Percentiles rank a stretch among this genome's conserved stretches.
phyloP scores from a whole-genome alignment of 169 alveolate genomes.

The Babesia sp. region DNA sequence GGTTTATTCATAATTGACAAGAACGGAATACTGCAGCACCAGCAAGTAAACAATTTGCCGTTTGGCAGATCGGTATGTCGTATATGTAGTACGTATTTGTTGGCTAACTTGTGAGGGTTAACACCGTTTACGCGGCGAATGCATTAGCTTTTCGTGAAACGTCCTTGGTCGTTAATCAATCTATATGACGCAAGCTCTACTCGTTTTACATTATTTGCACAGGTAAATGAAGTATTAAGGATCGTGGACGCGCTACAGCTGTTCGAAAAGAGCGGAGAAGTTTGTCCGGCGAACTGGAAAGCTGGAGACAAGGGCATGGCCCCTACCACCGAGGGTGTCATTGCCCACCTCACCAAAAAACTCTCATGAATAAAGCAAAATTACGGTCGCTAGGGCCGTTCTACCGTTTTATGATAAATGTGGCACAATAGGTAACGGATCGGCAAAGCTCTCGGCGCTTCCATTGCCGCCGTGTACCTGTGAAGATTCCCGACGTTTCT shows the following conservation, averaged over 20 bases:
- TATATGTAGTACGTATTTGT: too few species aligned
- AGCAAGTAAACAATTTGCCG: slow-evolving; percentile 95
- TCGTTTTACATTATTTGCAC: neutral
- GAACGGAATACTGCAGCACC: slow-evolving; percentile 93
- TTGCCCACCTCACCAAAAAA: slow-evolving; percentile 65
- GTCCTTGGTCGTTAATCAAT: too few species aligned
- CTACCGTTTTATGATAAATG: neutral
- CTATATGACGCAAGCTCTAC: too few species aligned
- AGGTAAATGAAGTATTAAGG: slow-evolving; percentile 91
- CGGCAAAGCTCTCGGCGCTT: neutral
- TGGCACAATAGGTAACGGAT: neutral
- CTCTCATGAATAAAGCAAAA: slow-evolving; percentile 13
- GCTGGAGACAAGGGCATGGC: slow-evolving; percentile 95
- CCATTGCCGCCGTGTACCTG: neutral
- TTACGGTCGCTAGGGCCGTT: neutral
- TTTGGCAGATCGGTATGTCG: slow-evolving; percentile 94
- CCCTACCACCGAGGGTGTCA: slow-evolving; percentile 91
- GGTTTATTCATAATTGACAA: slow-evolving; percentile 98
- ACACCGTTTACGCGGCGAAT: too few species aligned
- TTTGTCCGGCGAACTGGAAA: slow-evolving; percentile 98
- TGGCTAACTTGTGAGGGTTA: too few species aligned
- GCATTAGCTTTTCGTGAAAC: too few species aligned
- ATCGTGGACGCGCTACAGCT: slow-evolving; percentile 94
- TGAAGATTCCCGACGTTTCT: neutral
- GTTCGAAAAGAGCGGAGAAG: slow-evolving; percentile 97